phyloP scores from a whole-genome alignment of 164 flowering plant species.

The Piper betle region DNA sequence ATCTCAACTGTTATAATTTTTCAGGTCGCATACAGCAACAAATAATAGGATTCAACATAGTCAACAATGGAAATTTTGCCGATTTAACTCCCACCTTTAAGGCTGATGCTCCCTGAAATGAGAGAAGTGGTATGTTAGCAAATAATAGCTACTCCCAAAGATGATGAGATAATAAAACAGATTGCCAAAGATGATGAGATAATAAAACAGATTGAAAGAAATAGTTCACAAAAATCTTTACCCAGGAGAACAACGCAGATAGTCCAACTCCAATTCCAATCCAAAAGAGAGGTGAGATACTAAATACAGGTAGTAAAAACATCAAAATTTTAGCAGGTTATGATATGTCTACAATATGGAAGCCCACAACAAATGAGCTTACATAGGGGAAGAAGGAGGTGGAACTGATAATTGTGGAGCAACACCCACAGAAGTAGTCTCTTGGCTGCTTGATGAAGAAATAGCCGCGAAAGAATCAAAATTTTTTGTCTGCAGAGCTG shows the following conservation, averaged over 20 bases:
- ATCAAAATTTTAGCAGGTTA: background rate
- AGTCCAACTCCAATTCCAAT: slow-evolving; percentile 89
- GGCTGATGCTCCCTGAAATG: slow-evolving; percentile 43
- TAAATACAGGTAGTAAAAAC: slow-evolving; percentile 13
- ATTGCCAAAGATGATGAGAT: background rate
- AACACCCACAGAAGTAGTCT: slow-evolving; percentile 64
- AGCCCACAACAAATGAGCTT: slow-evolving; percentile 8
- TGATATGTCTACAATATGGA: background rate
- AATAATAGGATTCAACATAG: background rate
- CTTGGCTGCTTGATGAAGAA: slow-evolving; percentile 36
- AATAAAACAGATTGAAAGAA: background rate
- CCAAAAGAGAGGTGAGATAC: slow-evolving; percentile 95
- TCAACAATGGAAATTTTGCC: background rate
- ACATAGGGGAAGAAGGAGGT: slow-evolving; percentile 59
- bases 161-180: background rate
- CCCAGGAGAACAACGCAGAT: slow-evolving; percentile 86
- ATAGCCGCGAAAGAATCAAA: slow-evolving; percentile 42
- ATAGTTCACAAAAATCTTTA: slow-evolving; percentile 17
- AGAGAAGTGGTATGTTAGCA: slow-evolving; percentile 9
- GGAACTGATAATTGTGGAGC: slow-evolving; percentile 43
- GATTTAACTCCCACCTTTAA: slow-evolving; percentile 43
- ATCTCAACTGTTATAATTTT: no score
- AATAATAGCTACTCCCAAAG: background rate
- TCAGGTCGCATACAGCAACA: background rate
- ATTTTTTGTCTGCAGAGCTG: slow-evolving; percentile 15